Base-by-base conservation (phyloP, 2,329 filamentous ascomycete species). In the Ascochyta pisi region DNA sequence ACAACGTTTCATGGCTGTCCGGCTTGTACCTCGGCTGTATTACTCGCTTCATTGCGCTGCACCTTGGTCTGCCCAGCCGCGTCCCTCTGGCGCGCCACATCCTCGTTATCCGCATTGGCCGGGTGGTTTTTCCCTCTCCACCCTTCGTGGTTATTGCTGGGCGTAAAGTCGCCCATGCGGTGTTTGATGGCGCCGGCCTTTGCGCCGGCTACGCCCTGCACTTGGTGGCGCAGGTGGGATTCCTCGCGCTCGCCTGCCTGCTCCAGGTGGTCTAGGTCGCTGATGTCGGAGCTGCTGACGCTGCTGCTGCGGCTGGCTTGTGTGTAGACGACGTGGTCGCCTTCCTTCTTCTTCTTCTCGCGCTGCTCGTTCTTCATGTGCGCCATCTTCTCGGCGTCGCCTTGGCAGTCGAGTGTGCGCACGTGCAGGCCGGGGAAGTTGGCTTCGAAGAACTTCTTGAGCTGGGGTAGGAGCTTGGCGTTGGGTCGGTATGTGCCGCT, bases 401-500 rank as follows among this genome's bases (percentile, higher is more conserved):
- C 77, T 57, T 85, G 82, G 78, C 91, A 96, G 70, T 92, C 89
- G 65, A 94, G 84, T 0, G 86, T 86, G 0, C 87, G 81, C 41
- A 96, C 81, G 47, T 89, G 86, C 1, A 98, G 78, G 0, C 91
- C 92, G 0, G 91, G 90, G 31, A 97, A 86, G 63, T 94, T 92
- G 23, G 74, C 76, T 29, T 87, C 78, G 2, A 98, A 77, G 70
- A 92, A 96, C 10, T 80, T 70, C 48, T 88, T 86, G 1, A 98
- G 81, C 0, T 87, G 73, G 0, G 90, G 90, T 1, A 98, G 83
- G 9, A 91, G 82, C 10, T 87, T 83, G 52, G 89, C 89, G 69
- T 96, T 92, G 0, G 94, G 94, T 0, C 94, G 86, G 74, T 98
- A 98, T 0, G 94, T 98, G 10, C 94, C 94, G 50, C 88, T 92